phyloP scores from a whole-genome alignment of 306 rosid species.

The Abrus pulchellus region DNA sequence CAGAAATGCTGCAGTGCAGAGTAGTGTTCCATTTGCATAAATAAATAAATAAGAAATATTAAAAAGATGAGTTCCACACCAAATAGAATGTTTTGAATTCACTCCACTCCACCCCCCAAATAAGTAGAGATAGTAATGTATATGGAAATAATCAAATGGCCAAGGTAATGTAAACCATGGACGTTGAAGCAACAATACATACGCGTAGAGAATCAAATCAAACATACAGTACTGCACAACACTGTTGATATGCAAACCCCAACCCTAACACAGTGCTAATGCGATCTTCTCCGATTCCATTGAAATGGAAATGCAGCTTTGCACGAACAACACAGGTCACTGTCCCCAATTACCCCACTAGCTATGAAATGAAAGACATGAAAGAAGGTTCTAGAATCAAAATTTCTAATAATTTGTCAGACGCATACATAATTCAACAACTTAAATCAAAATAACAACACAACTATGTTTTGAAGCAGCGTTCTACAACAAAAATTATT shows the following conservation, averaged over 20 bases:
- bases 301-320: not conserved
- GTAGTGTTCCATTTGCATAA: not conserved
- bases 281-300: not conserved
- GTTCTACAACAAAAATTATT: too few relatives aligned
- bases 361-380: too few relatives aligned
- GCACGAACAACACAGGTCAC: not conserved
- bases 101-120: not conserved
- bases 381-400: too few relatives aligned
- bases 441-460: too few relatives aligned
- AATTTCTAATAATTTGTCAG: too few relatives aligned
- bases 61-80: not conserved
- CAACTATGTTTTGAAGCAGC: too few relatives aligned
- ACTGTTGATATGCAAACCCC: not conserved
- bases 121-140: not conserved
- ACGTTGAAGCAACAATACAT: not conserved
- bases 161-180: not conserved
- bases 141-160: not conserved
- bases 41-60: not conserved
- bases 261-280: not conserved
- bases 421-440: too few relatives aligned
- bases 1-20: not conserved
- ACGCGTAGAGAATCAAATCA: not conserved
- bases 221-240: not conserved
- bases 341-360: too few relatives aligned
- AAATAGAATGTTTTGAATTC: not conserved